Evolutionary conservation across 495 filamentous ascomycete genomes (phyloP).

Genomic region (Aspergillus homomorphus): DNA sequence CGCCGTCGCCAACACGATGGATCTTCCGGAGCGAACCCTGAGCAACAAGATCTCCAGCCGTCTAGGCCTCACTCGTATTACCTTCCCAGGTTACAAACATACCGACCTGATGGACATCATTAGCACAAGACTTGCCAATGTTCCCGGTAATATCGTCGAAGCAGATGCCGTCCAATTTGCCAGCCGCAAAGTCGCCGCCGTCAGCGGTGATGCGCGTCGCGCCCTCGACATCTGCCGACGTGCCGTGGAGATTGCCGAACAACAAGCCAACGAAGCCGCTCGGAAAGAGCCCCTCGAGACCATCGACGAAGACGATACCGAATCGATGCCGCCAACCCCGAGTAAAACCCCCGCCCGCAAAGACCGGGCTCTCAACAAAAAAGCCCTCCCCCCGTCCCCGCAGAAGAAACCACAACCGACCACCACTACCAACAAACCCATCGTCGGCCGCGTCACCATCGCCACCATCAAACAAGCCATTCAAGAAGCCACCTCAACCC

Average conservation of each 20-base stretch:
- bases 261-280: conserved; percentile 53
- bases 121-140: conserved; percentile 77
- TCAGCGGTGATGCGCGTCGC: conserved; percentile 88
- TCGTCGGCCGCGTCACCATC: conserved; percentile 72
- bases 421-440: conserved; percentile 5
- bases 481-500: conserved; percentile 87
- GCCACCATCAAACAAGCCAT: conserved; percentile 91
- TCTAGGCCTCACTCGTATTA: conserved; percentile 85
- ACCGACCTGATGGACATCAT: conserved; percentile 98
- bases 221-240: conserved; percentile 94
- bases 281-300: conserved; percentile 18
- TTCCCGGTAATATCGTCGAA: conserved; percentile 87
- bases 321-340: conserved; percentile 43
- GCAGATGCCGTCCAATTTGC: conserved; percentile 95
- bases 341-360: conserved; percentile 42
- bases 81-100: conserved; percentile 96
- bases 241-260: conserved; percentile 93
- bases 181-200: conserved; percentile 91
- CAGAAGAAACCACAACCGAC: conserved; percentile 19
- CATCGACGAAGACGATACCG: conserved; percentile 28
- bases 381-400: conserved; percentile 10
- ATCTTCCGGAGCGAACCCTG: conserved; percentile 91
- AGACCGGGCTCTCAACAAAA: conserved; percentile 25
- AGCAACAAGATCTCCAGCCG: conserved; percentile 97
- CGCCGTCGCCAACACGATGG: conserved; percentile 99